Evolutionary conservation across 176 grass and related monocot genomes (phyloP), one percentile per base, ranked within the genome.

Genomic region (Thinopyrum elongatum): DNA sequence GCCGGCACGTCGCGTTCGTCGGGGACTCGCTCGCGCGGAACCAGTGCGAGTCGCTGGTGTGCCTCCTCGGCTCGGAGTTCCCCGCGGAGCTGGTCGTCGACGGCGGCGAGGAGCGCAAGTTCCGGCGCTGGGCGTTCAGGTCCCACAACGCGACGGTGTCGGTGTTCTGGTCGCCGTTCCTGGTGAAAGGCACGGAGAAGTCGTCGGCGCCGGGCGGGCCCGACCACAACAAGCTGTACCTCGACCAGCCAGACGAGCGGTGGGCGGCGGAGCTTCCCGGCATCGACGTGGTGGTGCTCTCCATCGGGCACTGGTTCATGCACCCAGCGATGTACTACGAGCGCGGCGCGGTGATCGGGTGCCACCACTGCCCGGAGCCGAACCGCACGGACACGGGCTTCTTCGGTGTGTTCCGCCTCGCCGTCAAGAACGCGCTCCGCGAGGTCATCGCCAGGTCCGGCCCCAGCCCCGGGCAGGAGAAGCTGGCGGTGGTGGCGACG

Each of bases 221-320:
- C 11, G 44, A 84, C 42, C 87, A 96, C 88, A 98, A 94, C 86
- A 82, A 74, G 73, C 81, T 98, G 17, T 93, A 86, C 81, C 34
- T 95, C 2, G 91, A 98, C 81, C 73, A 68, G 14, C 74, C 92
- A 14, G 96, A 95, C 57, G 66, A 90, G 72, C 83, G 87, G 82
- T 98, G 93, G 91, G 86, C 90, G 30, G 83, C 80, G 60, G 74
- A 91, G 41, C 76, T 92, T 22, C 68, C 69, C 3, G 72, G 61
- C 14, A 41, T 98, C 57, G 93, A 98, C 84, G 72, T 94, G 12
- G 67, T 95, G 35, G 80, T 98, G 10, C 88, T 95, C 35, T 94
- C 93, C 21, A 74, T 82, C 63, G 96, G 96, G 57, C 89, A 98
- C 82, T 95, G 96, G 96, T 98, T 94, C 82, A 83, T 95, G 42